phyloP scores from a whole-genome alignment of 139 green algal genomes.

The Pycnococcus provasolii region DNA sequence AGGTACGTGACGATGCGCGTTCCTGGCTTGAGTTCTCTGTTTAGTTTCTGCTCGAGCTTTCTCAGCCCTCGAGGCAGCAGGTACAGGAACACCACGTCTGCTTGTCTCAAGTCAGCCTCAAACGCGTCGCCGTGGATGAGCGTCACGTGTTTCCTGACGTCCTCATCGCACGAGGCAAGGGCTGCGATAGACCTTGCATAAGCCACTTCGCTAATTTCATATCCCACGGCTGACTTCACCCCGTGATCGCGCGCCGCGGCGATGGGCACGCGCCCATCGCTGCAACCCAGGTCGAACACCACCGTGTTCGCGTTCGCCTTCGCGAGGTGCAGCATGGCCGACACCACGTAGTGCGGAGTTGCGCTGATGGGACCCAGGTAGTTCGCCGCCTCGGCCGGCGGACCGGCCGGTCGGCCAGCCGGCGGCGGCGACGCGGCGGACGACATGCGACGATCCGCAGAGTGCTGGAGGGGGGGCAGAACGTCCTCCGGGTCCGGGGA shows the following conservation, averaged over 20 bases:
- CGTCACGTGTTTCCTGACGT: background rate
- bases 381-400: background rate
- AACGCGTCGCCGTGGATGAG: background rate
- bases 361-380: conserved; percentile 12
- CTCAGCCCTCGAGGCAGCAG: background rate
- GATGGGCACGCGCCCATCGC: conserved; percentile 8
- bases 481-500: no score
- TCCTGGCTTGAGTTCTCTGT: background rate
- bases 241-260: background rate
- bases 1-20: background rate
- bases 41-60: background rate
- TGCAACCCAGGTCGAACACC: conserved; percentile 19
- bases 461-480: no score
- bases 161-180: conserved; percentile 3
- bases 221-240: background rate
- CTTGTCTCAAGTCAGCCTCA: background rate
- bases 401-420: no score
- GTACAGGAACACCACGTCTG: conserved; percentile 5
- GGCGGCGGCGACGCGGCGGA: no score
- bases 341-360: background rate
- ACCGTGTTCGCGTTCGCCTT: background rate
- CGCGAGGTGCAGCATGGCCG: background rate
- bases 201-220: background rate
- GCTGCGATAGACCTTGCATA: background rate
- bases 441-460: no score